These are phyloP conservation scores for Rhizomucor pusillus DNA, from an alignment of 371 early-diverging fungal genomes.

Conservation along the genomic window DNA sequence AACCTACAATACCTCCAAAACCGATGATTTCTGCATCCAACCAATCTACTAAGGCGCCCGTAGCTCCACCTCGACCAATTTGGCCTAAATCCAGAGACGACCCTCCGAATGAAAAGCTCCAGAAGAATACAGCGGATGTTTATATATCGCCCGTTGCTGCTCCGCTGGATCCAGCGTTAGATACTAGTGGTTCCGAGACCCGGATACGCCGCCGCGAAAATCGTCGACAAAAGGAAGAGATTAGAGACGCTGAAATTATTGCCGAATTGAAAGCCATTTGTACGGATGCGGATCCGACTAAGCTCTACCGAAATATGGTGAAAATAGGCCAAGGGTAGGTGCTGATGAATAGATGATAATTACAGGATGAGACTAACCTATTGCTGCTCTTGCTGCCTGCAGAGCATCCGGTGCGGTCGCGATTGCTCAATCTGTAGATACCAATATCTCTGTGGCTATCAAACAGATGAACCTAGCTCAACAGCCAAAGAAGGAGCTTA, in stretches of 20 bases:
- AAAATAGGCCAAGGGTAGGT: slow-evolving; percentile 20
- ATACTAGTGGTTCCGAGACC: slow-evolving; percentile 17
- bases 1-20: slow-evolving; percentile 12
- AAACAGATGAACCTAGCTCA: slow-evolving; percentile 96
- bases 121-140: slow-evolving; percentile 11
- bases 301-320: slow-evolving; percentile 18
- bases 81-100: slow-evolving; percentile 11
- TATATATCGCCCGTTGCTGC: slow-evolving; percentile 23
- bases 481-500: slow-evolving; percentile 95
- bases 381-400: neutral
- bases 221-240: neutral
- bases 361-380: neutral
- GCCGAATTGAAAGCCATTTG: slow-evolving; percentile 83
- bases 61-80: slow-evolving; percentile 12
- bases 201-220: slow-evolving; percentile 12
- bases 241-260: slow-evolving; percentile 67
- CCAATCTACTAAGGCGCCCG: slow-evolving; percentile 2
- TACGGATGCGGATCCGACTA: slow-evolving; percentile 82
- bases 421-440: slow-evolving; percentile 64
- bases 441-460: slow-evolving; percentile 76
- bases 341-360: neutral
- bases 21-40: slow-evolving; percentile 2
- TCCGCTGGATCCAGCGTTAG: slow-evolving; percentile 40
- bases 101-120: neutral
- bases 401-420: slow-evolving; percentile 89